phyloP scores from a whole-genome alignment of 352 stramenopile species.

The Globisporangium megalacanthum region DNA sequence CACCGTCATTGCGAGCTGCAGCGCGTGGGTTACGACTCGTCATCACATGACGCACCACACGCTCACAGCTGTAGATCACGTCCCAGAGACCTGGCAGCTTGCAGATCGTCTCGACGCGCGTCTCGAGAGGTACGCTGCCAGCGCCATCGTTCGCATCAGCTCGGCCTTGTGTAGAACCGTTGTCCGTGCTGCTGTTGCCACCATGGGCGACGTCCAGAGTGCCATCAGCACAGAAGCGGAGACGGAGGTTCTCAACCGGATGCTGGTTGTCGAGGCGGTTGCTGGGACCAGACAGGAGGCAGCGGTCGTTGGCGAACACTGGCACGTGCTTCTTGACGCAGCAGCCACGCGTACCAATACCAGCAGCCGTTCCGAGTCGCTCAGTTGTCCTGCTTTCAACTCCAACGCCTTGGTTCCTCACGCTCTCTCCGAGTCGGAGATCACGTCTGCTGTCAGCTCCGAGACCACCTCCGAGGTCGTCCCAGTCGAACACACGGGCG shows the following conservation, averaged over 20 bases:
- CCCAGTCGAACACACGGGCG: slow-evolving; percentile 35
- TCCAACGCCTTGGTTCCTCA: too few relatives aligned
- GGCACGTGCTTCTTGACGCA: slow-evolving; percentile 32
- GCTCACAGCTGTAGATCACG: slow-evolving; percentile 18
- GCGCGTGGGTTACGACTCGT: too few relatives aligned
- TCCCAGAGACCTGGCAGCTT: slow-evolving; percentile 36
- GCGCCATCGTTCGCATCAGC: too few relatives aligned
- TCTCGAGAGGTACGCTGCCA: slow-evolving; percentile 1
- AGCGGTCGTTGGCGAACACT: slow-evolving; percentile 3
- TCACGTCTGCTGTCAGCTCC: too few relatives aligned
- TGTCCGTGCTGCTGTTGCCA: not conserved
- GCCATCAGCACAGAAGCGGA: too few relatives aligned
- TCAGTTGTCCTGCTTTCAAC: too few relatives aligned
- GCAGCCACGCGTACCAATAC: slow-evolving; percentile 35
- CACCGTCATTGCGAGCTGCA: too few relatives aligned
- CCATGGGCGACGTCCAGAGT: not conserved
- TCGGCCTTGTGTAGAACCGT: not conserved
- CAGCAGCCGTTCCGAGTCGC: too few relatives aligned
- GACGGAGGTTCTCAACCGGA: too few relatives aligned
- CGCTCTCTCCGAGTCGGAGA: too few relatives aligned
- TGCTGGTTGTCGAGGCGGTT: not conserved
- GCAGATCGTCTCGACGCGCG: slow-evolving; percentile 16
- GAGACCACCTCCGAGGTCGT: slow-evolving; percentile 18
- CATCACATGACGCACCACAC: not conserved
- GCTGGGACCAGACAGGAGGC: not conserved